These are phyloP conservation scores for Arthrobotrys megalospora DNA, from an alignment of 2,329 filamentous ascomycete species.

Conservation along the genomic window DNA sequence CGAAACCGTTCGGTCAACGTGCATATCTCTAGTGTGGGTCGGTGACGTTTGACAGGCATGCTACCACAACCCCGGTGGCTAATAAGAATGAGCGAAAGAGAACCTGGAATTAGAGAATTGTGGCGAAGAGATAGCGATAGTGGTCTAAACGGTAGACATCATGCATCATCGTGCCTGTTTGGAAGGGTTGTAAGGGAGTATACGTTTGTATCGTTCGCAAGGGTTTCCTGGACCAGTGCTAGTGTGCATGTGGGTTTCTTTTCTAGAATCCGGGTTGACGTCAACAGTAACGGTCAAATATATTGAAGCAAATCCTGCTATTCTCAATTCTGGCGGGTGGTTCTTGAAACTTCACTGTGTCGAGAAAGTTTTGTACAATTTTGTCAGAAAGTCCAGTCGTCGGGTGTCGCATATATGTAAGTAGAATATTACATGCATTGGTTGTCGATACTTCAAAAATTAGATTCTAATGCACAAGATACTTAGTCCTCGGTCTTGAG, in stretches of 20 bases:
- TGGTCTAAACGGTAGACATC: background rate
- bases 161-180: constrained; percentile 1
- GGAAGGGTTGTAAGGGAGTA: background rate
- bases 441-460: no score
- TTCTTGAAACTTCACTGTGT: no score
- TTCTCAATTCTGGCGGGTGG: background rate
- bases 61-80: background rate
- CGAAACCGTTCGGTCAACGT: constrained; percentile 7
- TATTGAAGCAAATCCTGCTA: background rate
- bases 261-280: background rate
- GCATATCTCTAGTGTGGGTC: constrained; percentile 14
- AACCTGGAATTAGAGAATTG: background rate
- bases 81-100: background rate
- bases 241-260: no score
- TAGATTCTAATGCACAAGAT: no score
- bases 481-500: no score
- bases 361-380: no score
- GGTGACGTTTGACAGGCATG: constrained; percentile 25
- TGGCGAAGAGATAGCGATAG: background rate
- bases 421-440: no score
- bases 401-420: no score
- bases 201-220: background rate
- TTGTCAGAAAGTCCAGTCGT: background rate
- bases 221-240: background rate
- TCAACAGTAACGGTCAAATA: background rate